Evolutionary conservation across 2,329 filamentous ascomycete genomes (phyloP).

Genomic region (Plectosphaerella plurivora): DNA sequence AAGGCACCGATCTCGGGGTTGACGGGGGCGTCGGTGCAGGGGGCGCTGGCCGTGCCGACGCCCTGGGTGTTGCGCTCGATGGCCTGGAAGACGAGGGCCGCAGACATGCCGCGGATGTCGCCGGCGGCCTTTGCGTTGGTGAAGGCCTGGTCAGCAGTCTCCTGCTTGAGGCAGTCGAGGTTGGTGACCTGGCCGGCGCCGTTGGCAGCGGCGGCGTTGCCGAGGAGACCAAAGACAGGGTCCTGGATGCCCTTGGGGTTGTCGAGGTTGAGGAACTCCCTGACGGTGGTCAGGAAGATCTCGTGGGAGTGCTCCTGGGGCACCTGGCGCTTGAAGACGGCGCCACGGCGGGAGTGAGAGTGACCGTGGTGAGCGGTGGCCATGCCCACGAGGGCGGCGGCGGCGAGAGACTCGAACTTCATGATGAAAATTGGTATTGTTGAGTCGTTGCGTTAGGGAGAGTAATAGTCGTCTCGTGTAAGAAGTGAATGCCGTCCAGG

Average conservation of each 20-base stretch:
- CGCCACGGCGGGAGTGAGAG: conserved; percentile 12
- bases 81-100: conserved; percentile 49
- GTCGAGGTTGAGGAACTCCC: conserved; percentile 33
- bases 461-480: background rate
- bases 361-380: conserved; percentile 6
- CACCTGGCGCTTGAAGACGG: conserved; percentile 28
- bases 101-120: conserved; percentile 49
- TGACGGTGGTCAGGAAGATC: conserved; percentile 35
- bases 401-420: conserved; percentile 12
- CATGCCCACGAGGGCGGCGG: conserved; percentile 8
- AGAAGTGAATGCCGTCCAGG: background rate
- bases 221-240: conserved; percentile 45
- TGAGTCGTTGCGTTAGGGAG: background rate
- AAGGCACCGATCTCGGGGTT: conserved; percentile 42
- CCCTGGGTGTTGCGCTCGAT: conserved; percentile 46
- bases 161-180: conserved; percentile 40
- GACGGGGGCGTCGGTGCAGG: conserved; percentile 33
- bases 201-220: conserved; percentile 41
- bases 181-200: conserved; percentile 29
- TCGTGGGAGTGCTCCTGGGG: conserved; percentile 50
- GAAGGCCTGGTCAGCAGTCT: conserved; percentile 53
- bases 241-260: conserved; percentile 44
- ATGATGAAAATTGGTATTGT: conserved; percentile 5
- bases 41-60: conserved; percentile 32
- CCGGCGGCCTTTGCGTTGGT: conserved; percentile 51